Evolutionary conservation across 345 rosid genomes (phyloP), one percentile per base, ranked within the genome.

Genomic region (Arabis hirsuta): DNA sequence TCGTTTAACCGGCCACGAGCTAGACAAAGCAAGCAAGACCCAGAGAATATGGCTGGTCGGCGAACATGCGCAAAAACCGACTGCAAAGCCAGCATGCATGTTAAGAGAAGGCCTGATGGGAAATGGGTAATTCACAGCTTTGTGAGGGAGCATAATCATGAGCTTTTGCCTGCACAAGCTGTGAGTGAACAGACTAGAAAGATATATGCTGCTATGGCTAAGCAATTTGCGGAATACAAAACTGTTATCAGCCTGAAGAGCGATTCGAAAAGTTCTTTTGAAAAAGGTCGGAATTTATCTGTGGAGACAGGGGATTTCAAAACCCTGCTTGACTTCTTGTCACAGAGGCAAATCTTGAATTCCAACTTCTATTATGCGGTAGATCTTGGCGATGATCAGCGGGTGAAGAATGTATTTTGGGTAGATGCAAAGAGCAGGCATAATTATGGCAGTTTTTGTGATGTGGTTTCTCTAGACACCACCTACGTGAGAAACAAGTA

Each of bases 11-110:
- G 86, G 16, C 92, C 84, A 53, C 84, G 89, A 51, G 77, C 88
- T 27, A 83, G 89, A n/a, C 91, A 83, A 43, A 83, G 63, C 67
- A 84, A 87, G 83, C 82, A 78, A 73, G 88, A 85, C 9, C 77
- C 86, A 0, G 93, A 88, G 11, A 83, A 78, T 69, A 73, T 85
- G 56, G 78, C 87, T 57, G 82, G 88, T 24, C 62, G 90, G 12
- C 55, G 92, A 53, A 79, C 87, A 0, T 82, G 90, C 36, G 76
- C 79, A 0, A 88, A 88, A 70, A 88, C 93, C 0, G 90, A 88
- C 61, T 88, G 93, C 76, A 88, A 86, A 74, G 93, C 93, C 14
- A 84, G 93, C 63, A 84, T 88, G 93, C 93, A 88, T 81, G 93
- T 88, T 69, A 88, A 88, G 85, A 83, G 93, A 78, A 86, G 82